phyloP scores from a whole-genome alignment of 2,329 filamentous ascomycete species.

The Xylaria multiplex region DNA sequence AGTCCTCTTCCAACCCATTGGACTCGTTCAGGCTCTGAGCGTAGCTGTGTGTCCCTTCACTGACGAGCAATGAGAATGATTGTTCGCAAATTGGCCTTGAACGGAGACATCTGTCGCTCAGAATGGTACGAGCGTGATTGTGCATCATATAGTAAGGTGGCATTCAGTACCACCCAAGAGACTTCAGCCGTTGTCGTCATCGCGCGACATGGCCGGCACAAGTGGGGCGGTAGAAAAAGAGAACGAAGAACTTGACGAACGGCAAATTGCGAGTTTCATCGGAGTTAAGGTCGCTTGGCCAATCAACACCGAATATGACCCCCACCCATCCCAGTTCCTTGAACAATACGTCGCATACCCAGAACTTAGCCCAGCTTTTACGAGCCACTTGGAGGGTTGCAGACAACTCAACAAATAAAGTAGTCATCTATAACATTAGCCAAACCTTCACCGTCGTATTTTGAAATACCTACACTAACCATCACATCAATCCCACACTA shows the following conservation, averaged over 20 bases:
- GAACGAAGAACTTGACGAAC: slow-evolving; percentile 13
- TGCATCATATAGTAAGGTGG: slow-evolving; percentile 17
- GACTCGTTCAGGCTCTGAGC: background rate
- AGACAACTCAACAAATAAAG: background rate
- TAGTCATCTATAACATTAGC: background rate
- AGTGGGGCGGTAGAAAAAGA: slow-evolving; percentile 28
- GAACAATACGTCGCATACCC: background rate
- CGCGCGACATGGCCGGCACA: slow-evolving; percentile 27
- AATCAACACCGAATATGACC: slow-evolving; percentile 7
- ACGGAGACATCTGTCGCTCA: background rate
- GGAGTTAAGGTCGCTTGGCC: slow-evolving; percentile 12
- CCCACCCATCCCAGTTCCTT: background rate
- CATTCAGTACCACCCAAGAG: slow-evolving; percentile 25
- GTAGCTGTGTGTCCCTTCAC: background rate
- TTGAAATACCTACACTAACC: background rate
- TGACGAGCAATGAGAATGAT: background rate
- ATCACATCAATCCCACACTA: background rate
- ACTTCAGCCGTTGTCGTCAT: slow-evolving; percentile 36
- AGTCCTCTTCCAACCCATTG: slow-evolving; percentile 3
- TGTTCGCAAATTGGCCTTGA: slow-evolving; percentile 4
- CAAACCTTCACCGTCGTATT: slow-evolving; percentile 14
- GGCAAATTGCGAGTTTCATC: slow-evolving; percentile 23
- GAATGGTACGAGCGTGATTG: slow-evolving; percentile 10
- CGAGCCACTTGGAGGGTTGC: background rate
- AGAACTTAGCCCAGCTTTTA: slow-evolving; percentile 1